Base-by-base conservation (phyloP, 208 protist species). In the Angomonas desouzai region DNA sequence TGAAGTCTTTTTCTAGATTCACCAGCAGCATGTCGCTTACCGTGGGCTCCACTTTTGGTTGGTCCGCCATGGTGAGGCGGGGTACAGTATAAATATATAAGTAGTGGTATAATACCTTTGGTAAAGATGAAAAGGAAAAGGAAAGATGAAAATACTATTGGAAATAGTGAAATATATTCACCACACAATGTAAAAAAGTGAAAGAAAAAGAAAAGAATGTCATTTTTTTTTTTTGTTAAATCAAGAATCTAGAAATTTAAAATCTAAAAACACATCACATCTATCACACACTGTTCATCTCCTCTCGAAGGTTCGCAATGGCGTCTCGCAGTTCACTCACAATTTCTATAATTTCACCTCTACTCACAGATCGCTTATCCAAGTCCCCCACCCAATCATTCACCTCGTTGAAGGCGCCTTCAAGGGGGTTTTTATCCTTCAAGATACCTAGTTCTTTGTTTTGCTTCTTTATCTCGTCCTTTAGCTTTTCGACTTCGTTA, bases 1-100 rank as follows among this genome's bases (percentile, higher is more conserved):
- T 75, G 72, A 98, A 98, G 66, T 98, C 95, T 34, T 83, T 66
- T 80, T 98, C 95, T 10, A 99, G 76, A 11, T 85, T 83, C 59
- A 83, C 80, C 48, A 98, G 84, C 33, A 96, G 76, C 22, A 40
- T 76, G 38, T 89, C 87, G 16, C 74, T 71, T 25, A 94, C 79
- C 64, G 75, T 77, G 27, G 77, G 38, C 13, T 85, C 79, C 27
- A 88, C 79, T 56, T 82, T 79, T 51, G 64, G 55, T 13, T 70
- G 1, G 11, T 76, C 72, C 38, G 68, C 40, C 73, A 79, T 79
- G 48, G 3, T 18, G 30, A 7, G 33, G n/a, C 4, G n/a, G n/a
- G n/a, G n/a, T n/a, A n/a, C n/a, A n/a, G 9, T 25, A 9, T 27
- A 53, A 53, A 20, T 25, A 53, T 57, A 20, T 60, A 45, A 60